Evolutionary conservation across 768 basidiomycete species (phyloP), one percentile per base, ranked within the genome.

Genomic region (Hemileccinum impolitum): DNA sequence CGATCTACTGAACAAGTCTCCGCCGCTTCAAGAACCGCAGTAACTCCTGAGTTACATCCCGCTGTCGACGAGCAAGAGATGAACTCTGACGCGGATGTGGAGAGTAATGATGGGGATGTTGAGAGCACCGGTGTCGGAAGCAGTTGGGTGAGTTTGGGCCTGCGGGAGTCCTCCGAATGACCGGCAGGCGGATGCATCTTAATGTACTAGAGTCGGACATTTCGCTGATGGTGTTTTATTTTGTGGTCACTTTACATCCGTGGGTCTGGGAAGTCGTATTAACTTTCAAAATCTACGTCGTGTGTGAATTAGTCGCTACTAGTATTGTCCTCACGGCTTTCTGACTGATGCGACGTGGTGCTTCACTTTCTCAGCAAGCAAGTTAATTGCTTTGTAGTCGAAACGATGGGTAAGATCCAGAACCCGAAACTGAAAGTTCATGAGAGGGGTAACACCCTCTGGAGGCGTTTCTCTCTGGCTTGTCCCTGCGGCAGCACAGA

Each of bases 391-490:
- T 23, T 23, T 23, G 23, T 6, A 23, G 23, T 23, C 6, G 23
- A 23, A 41, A 45, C 9, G 6, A 66, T 64, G 64, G 59, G 64
- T 67, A 36, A 61, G 55, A 30, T 37, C 37, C 25, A 43, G 26
- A 14, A n/a, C 36, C 18, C 14, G 18, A 34, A 12, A 30, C 23
- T 23, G 6, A 23, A 12, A 30, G 28, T 12, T 28, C 47, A 12
- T 21, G 40, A 37, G 19, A 14, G 3, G 5, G n/a, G 25, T 39
- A 23, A 32, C 28, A 13, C 26, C 43, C 21, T 45, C 34, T 54
- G 19, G 39, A 86, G 85, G 83, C 12, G 57, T 80, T 42, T 71
- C 84, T 13, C 68, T 90, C 4, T 91, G 88, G 88, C 75, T 91
- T 26, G 80, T 90, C 13, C 85, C 87, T 6, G 59, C 71, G 14